Percentiles rank a stretch among this genome's conserved stretches.
Evolutionary conservation across 768 basidiomycete genomes (phyloP).

Genomic region (Mycena vulgaris): DNA sequence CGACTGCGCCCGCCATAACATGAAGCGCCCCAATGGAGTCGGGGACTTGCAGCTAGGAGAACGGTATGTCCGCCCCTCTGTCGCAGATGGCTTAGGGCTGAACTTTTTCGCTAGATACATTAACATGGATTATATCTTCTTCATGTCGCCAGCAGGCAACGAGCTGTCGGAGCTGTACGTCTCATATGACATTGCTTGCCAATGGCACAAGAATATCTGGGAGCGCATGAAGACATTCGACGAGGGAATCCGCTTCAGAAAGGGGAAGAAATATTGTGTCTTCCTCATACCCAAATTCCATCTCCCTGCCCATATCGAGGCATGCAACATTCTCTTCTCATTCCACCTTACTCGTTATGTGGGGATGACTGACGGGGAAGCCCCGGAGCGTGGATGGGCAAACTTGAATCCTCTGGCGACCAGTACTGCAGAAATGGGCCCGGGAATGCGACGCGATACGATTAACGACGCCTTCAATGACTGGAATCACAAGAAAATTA

Average conservation of each 20-base stretch:
- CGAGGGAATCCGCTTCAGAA: background rate
- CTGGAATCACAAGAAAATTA: slow-evolving; percentile 25
- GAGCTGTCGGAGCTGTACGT: slow-evolving; percentile 25
- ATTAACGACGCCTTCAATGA: slow-evolving; percentile 47
- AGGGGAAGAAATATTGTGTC: background rate
- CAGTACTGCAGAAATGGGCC: slow-evolving; percentile 52
- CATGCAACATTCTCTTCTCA: slow-evolving; percentile 47
- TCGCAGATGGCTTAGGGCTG: too few relatives aligned
- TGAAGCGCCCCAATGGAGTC: too few relatives aligned
- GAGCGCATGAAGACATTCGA: too few relatives aligned
- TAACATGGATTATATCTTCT: too few relatives aligned
- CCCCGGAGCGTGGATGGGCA: slow-evolving; percentile 49
- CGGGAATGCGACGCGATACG: slow-evolving; percentile 43
- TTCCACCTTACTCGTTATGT: slow-evolving; percentile 43
- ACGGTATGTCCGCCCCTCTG: too few relatives aligned
- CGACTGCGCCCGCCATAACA: too few relatives aligned
- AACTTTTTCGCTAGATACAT: too few relatives aligned
- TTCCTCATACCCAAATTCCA: slow-evolving; percentile 51
- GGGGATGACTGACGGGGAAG: slow-evolving; percentile 50
- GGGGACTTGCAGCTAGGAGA: too few relatives aligned
- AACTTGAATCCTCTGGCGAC: slow-evolving; percentile 39
- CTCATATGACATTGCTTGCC: slow-evolving; percentile 50
- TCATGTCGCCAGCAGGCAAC: too few relatives aligned
- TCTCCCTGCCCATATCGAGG: too few relatives aligned
- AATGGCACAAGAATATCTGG: too few relatives aligned